A percentile compares a stretch with the other conserved stretches of the same genome.
Evolutionary conservation across 768 basidiomycete species (phyloP).

Genomic region (Lactifluus subvellereus): DNA sequence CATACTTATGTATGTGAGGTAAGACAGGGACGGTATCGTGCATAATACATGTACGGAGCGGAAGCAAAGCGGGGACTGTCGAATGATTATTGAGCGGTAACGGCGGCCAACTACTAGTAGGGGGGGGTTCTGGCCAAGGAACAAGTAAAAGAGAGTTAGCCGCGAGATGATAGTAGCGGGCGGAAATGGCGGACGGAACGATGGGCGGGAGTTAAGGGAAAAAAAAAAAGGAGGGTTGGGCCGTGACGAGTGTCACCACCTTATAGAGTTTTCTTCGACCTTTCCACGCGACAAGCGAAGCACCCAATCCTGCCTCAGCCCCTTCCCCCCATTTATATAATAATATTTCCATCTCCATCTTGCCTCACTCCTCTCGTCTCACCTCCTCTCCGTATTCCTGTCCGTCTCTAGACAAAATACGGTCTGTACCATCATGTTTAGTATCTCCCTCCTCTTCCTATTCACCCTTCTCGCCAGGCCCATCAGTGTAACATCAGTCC

Average conservation of each 20-base stretch:
- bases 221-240: background rate
- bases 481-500: constrained; percentile 76
- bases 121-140: background rate
- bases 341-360: constrained; percentile 11
- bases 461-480: constrained; percentile 30
- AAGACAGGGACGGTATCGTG: background rate
- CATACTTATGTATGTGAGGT: background rate
- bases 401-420: constrained; percentile 17
- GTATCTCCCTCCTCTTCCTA: constrained; percentile 5
- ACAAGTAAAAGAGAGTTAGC: background rate
- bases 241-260: constrained; percentile 13
- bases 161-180: background rate
- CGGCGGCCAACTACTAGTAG: background rate
- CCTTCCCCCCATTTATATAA: constrained; percentile 21
- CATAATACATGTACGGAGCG: constrained; percentile 4
- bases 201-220: background rate
- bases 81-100: constrained; percentile 16
- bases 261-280: constrained; percentile 9
- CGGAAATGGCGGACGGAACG: background rate
- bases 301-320: constrained; percentile 7
- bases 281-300: constrained; percentile 18
- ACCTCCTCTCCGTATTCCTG: constrained; percentile 7
- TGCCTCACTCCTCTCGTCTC: constrained; percentile 16
- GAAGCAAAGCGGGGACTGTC: constrained; percentile 19
- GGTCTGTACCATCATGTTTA: constrained; percentile 13